Percentiles rank a stretch among this genome's conserved stretches.
These are phyloP conservation scores for Exutisphaerella laricina DNA, from an alignment of 2,329 filamentous ascomycete species.

Conservation along the genomic window DNA sequence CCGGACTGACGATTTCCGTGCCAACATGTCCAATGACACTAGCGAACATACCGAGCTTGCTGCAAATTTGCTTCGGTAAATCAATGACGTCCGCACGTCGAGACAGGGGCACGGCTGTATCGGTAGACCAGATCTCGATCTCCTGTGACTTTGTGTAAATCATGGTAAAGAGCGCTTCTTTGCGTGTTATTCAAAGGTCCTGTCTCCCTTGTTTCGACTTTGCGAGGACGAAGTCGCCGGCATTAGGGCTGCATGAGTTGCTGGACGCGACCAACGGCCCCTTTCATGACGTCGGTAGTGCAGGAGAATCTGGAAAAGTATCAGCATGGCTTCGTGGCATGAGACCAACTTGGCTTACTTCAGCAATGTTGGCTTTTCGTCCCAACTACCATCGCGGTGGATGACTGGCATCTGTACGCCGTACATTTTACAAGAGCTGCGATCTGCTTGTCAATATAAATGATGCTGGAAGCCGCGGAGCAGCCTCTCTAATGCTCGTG, in stretches of 20 bases:
- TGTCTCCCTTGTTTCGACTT: constrained; percentile 17
- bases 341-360: constrained; percentile 6
- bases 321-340: background rate
- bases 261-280: constrained; percentile 67
- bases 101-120: constrained; percentile 57
- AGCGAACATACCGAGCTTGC: constrained; percentile 77
- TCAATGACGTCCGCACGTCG: constrained; percentile 55
- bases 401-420: constrained; percentile 62
- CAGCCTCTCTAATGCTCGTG: constrained; percentile 69
- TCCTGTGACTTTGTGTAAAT: constrained; percentile 51
- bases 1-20: constrained; percentile 91
- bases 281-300: constrained; percentile 66
- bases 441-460: constrained; percentile 67
- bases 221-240: constrained; percentile 19
- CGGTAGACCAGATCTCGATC: constrained; percentile 56
- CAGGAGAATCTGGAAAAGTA: constrained; percentile 65
- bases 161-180: constrained; percentile 58
- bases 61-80: constrained; percentile 83
- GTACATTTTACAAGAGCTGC: constrained; percentile 69
- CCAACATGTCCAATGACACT: constrained; percentile 86
- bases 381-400: constrained; percentile 61
- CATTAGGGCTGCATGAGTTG: constrained; percentile 52
- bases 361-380: constrained; percentile 70
- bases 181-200: constrained; percentile 54
- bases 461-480: constrained; percentile 68